Percentiles rank a stretch among this genome's conserved stretches.
Conservation (phyloP, 495 filamentous ascomycete species). For the Lentithecium fluviatile region DNA sequence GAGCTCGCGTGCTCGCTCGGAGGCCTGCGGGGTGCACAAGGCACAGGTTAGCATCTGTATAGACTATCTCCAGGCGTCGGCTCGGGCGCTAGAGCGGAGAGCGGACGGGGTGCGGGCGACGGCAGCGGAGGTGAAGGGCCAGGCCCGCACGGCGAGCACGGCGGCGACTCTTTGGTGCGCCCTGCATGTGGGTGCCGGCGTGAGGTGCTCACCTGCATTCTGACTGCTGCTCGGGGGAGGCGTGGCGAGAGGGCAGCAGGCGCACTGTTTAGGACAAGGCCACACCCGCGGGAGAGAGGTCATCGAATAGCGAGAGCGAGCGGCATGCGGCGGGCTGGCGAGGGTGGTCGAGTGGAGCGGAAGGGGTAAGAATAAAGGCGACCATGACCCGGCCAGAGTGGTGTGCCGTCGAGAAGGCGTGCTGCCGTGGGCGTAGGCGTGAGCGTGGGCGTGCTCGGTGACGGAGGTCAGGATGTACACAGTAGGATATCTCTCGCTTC, state of each 20-base stretch:
- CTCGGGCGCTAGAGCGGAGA: constrained; percentile 1
- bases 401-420: not conserved
- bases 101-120: not conserved
- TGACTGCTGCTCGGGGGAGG: not conserved
- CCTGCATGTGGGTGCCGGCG: no score
- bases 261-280: constrained; percentile 6
- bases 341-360: not conserved
- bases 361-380: constrained; percentile 18
- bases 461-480: constrained; percentile 1
- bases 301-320: constrained; percentile 11
- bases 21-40: constrained; percentile 33
- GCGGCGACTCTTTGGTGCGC: no score
- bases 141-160: no score
- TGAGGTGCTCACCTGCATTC: no score
- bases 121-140: not conserved
- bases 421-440: no score
- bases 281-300: constrained; percentile 3
- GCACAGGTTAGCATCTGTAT: constrained; percentile 21
- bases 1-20: constrained; percentile 42
- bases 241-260: constrained; percentile 9
- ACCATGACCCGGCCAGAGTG: constrained; percentile 15
- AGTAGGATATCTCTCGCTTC: not conserved
- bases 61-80: not conserved
- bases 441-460: no score
- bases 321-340: not conserved